A percentile compares a stretch with the other conserved stretches of the same genome.
phyloP scores from a whole-genome alignment of 1,284 basidiomycete genomes.

The Melampsora americana region DNA sequence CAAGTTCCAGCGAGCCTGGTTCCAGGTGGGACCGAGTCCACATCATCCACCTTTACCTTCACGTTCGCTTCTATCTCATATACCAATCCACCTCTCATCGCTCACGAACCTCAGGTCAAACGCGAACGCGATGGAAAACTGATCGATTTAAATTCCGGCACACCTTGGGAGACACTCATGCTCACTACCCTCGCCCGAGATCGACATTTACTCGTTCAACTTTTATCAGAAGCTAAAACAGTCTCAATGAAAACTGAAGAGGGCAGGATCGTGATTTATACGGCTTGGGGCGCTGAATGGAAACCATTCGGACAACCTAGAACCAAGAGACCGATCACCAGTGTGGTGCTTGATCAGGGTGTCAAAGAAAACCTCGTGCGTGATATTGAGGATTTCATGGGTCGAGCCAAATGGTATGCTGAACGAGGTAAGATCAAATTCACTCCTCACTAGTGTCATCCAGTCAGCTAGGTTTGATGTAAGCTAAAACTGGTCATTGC shows the following conservation, averaged over 20 bases:
- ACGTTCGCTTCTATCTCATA: conserved; percentile 14
- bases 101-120: conserved; percentile 65
- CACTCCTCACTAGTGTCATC: background rate
- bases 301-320: conserved; percentile 89
- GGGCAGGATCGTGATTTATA: conserved; percentile 93
- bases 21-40: conserved; percentile 66
- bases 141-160: conserved; percentile 83
- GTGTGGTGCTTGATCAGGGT: conserved; percentile 82
- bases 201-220: conserved; percentile 70
- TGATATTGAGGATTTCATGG: conserved; percentile 79
- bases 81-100: background rate
- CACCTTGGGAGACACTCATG: conserved; percentile 96
- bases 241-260: conserved; percentile 80
- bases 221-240: conserved; percentile 82
- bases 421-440: conserved; percentile 69
- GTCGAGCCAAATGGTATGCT: conserved; percentile 87
- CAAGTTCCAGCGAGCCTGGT: conserved; percentile 84
- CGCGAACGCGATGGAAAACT: conserved; percentile 87
- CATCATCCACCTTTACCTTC: conserved; percentile 5
- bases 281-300: conserved; percentile 96
- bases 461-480: conserved; percentile 41
- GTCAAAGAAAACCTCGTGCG: conserved; percentile 72
- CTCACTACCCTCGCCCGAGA: conserved; percentile 87
- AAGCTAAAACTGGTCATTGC: conserved; percentile 18
- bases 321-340: conserved; percentile 76